These are phyloP conservation scores for Dryas integrifolia DNA, from an alignment of 331 rosid genomes.

Conservation along the genomic window DNA sequence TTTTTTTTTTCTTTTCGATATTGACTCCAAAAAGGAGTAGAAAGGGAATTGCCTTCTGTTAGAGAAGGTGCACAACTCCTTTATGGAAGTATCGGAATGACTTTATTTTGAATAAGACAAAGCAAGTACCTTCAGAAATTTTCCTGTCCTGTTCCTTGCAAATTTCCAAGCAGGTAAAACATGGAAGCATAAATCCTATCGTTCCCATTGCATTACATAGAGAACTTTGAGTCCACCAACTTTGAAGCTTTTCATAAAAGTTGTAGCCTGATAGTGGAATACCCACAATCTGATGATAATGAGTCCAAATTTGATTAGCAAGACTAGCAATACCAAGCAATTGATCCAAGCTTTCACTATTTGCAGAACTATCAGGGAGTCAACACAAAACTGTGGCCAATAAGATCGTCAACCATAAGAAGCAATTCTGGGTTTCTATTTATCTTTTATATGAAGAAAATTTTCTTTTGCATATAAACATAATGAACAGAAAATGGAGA, in stretches of 20 bases:
- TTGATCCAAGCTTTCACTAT: constrained; percentile 16
- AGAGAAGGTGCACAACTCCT: background rate
- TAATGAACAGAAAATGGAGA: background rate
- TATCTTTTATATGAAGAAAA: background rate
- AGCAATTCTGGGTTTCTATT: background rate
- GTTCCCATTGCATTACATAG: constrained; percentile 16
- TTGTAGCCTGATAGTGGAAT: constrained; percentile 20
- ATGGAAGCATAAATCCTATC: constrained; percentile 17
- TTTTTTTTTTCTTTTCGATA: background rate
- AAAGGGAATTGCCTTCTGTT: background rate
- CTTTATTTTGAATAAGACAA: constrained; percentile 3
- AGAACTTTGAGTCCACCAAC: constrained; percentile 15
- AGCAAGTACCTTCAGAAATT: constrained; percentile 24
- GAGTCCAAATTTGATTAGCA: constrained; percentile 31
- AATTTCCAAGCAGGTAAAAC: constrained; percentile 20
- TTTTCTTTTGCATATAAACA: background rate
- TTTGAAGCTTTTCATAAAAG: constrained; percentile 20
- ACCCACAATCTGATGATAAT: constrained; percentile 30
- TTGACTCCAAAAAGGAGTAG: background rate
- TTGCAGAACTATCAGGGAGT: constrained; percentile 4
- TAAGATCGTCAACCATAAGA: background rate
- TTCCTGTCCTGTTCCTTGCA: constrained; percentile 7
- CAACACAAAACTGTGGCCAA: constrained; percentile 7
- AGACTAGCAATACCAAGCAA: constrained; percentile 6
- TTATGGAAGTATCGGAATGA: background rate